Conservation (phyloP, 2,329 filamentous ascomycete species). For the Aspergillus sp. region DNA sequence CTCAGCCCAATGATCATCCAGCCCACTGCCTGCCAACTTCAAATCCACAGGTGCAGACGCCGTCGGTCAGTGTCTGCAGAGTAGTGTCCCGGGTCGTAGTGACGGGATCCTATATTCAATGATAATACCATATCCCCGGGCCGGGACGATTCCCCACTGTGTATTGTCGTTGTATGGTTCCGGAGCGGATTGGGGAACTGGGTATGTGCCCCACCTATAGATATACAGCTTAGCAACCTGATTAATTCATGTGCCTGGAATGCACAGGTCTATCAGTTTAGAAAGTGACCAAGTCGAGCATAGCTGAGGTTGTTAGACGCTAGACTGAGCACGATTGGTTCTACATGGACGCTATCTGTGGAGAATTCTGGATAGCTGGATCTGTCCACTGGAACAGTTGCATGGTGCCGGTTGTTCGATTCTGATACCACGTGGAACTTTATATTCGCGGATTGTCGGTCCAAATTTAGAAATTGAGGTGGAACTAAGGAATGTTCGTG, state of each 20-base stretch:
- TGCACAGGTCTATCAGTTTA: conserved; percentile 7
- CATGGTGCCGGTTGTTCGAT: conserved; percentile 18
- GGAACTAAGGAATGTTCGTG: no score
- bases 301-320: conserved; percentile 16
- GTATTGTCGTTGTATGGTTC: conserved; percentile 26
- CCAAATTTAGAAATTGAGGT: no score
- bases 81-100: conserved; percentile 26
- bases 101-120: conserved; percentile 34
- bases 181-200: conserved; percentile 28
- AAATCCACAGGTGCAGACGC: conserved; percentile 34
- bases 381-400: conserved; percentile 4
- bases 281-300: conserved; percentile 5
- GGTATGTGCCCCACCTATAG: conserved; percentile 43
- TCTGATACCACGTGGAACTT: conserved; percentile 25
- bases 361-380: background rate
- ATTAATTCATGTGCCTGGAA: no score
- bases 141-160: conserved; percentile 42
- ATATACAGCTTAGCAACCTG: no score
- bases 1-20: conserved; percentile 32
- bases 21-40: conserved; percentile 21
- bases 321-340: conserved; percentile 10
- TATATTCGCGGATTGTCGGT: background rate
- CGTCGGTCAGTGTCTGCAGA: conserved; percentile 43
- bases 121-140: conserved; percentile 45
- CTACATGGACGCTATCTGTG: conserved; percentile 9